phyloP scores from a whole-genome alignment of 257 asterid species.

The Nyctanthes arbortristis region DNA sequence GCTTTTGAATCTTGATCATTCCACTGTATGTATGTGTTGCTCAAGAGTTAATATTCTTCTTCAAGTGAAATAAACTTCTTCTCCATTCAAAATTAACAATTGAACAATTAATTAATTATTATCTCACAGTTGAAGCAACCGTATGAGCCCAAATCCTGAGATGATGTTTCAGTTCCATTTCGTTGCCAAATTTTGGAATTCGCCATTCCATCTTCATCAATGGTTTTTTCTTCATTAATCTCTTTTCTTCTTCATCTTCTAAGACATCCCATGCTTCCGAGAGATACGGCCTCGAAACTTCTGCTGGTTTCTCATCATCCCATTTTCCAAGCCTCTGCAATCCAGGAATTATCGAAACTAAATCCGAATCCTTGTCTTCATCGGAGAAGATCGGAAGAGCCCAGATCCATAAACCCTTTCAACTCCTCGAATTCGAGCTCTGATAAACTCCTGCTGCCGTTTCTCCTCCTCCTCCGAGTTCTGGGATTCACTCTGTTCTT shows the following conservation, averaged over 20 bases:
- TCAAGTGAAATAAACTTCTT: no score
- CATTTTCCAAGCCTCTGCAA: conserved; percentile 37
- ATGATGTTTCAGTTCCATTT: conserved; percentile 64
- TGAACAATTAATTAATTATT: no score
- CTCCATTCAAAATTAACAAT: no score
- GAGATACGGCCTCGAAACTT: conserved; percentile 48
- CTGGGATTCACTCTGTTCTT: neutral
- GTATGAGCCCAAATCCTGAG: conserved; percentile 72
- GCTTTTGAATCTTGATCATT: no score
- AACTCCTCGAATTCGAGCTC: conserved; percentile 74
- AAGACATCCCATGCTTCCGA: conserved; percentile 55
- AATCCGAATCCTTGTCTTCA: conserved; percentile 45
- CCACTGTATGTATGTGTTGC: no score
- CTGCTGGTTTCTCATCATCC: neutral
- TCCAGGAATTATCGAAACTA: conserved; percentile 64
- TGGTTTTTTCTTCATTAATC: conserved; percentile 3
- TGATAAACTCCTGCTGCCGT: conserved; percentile 48
- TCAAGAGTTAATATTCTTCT: no score
- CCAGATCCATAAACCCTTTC: conserved; percentile 86
- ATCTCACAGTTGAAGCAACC: conserved; percentile 67
- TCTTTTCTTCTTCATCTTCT: conserved; percentile 22
- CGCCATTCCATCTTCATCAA: conserved; percentile 46
- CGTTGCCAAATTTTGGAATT: conserved; percentile 49
- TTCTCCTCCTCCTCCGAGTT: conserved; percentile 10
- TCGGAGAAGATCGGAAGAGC: conserved; percentile 71